Conservation (phyloP, 2,329 filamentous ascomycete species). For the Penicillium aurantiogriseum region DNA sequence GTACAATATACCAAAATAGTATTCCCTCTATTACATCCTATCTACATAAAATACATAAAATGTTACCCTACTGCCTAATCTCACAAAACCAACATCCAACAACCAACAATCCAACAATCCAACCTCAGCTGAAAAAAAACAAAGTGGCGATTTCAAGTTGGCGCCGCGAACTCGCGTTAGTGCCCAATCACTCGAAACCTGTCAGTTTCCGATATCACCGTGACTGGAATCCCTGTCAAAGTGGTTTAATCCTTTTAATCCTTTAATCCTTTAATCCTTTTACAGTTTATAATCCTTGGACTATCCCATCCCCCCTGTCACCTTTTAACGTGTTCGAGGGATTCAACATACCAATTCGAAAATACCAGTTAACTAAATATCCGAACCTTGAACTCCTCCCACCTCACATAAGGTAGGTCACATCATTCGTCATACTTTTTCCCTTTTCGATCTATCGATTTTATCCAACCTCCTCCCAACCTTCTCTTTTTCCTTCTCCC, state of each 20-base stretch:
- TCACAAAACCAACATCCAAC: background rate
- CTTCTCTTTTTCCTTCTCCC: background rate
- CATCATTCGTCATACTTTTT: constrained; percentile 3
- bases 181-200: constrained; percentile 11
- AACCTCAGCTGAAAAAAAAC: background rate
- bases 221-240: constrained; percentile 5
- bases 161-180: constrained; percentile 13
- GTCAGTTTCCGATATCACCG: constrained; percentile 10
- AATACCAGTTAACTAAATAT: background rate
- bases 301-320: constrained; percentile 22
- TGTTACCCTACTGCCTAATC: background rate
- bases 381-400: constrained; percentile 10
- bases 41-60: no score
- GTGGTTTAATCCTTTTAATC: no score
- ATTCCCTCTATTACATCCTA: no score
- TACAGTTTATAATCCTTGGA: background rate
- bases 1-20: no score
- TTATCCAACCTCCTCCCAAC: constrained; percentile 9
- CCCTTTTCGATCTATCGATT: constrained; percentile 13
- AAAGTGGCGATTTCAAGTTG: constrained; percentile 9
- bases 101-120: background rate
- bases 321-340: constrained; percentile 18
- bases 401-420: constrained; percentile 24
- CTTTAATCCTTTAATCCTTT: background rate
- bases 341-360: constrained; percentile 1